Evolutionary conservation across 176 grass and related monocot genomes (phyloP).

Genomic region (Avena insularis): DNA sequence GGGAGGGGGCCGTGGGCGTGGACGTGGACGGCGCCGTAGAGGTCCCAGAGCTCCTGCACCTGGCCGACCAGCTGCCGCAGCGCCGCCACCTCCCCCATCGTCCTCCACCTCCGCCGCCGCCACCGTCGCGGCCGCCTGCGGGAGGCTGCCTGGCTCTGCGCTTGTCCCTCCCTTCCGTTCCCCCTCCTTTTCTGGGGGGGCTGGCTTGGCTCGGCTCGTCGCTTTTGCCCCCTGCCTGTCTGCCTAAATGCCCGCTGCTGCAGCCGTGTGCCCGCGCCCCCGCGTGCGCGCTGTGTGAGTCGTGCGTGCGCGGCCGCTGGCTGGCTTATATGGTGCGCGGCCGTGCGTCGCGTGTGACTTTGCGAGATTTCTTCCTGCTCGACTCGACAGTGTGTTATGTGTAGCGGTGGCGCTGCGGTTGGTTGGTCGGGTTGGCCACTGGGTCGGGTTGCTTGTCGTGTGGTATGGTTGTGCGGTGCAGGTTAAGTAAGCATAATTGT

Average conservation of each 20-base stretch:
- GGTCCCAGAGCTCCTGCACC: constrained; percentile 92
- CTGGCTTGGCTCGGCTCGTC: neutral
- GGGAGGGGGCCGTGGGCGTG: constrained; percentile 55
- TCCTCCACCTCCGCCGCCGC: constrained; percentile 41
- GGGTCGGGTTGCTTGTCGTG: neutral
- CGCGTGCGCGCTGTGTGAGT: neutral
- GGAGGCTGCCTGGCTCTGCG: neutral
- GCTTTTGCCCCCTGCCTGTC: neutral
- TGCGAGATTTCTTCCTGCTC: neutral
- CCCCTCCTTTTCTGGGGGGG: neutral
- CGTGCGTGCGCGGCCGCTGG: constrained; percentile 1
- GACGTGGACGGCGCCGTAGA: constrained; percentile 69
- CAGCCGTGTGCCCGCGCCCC: neutral
- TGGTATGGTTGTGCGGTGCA: constrained; percentile 20
- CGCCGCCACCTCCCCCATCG: constrained; percentile 74
- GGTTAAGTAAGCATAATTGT: constrained; percentile 44
- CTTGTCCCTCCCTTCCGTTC: neutral
- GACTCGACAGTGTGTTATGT: neutral
- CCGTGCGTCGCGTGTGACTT: no score
- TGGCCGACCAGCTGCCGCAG: constrained; percentile 90
- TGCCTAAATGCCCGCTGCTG: constrained; percentile 14
- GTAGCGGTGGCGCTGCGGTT: neutral
- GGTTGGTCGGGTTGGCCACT: neutral
- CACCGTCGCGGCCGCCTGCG: neutral
- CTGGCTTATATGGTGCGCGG: constrained; percentile 8